Base-by-base conservation (phyloP, 345 rosid genomes). In the Salix koriyanagi region DNA sequence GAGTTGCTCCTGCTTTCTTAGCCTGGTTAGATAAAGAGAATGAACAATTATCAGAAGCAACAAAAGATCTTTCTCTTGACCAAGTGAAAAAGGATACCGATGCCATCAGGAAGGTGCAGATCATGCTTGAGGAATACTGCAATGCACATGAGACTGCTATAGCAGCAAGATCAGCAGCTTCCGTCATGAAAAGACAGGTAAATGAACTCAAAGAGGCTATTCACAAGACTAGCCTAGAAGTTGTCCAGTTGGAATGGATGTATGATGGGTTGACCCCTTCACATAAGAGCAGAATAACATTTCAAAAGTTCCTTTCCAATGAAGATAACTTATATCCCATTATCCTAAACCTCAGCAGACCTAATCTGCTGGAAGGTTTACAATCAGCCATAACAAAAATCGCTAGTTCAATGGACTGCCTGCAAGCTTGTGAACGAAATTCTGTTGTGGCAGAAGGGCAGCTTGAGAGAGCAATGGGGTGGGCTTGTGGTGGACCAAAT, bases 241-340 rank as follows among this genome's bases (percentile, higher is more conserved):
- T 94, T 78, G 86, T 92, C 72, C 94, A 92, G 81, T 88, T 92
- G 90, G 98, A 94, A 79, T 94, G 98, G 98, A 88, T 92, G 93
- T 85, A 91, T 80, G 92, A 92, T 77, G 73, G 77, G 61, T 84
- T 91, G 82, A 80, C 86, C 77, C 92, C 91, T 65, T 92, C 94
- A 11, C 87, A 91, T 42, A 82, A 83, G 79, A 86, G 83, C 82
- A 82, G 91, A 83, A 68, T 84, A 48, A 72, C 80, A 75, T 81
- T 92, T 83, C 94, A 88, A 85, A 89, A 85, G 30, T 85, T 82
- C 75, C 87, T 92, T 73, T 50, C 83, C 70, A 79, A 80, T 75
- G 85, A 87, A 39, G 93, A 94, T 78, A 83, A 78, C 73, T 67
- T 92, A 44, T 67, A 79, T 87, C 86, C 90, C n/a, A 76, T 84